phyloP scores from a whole-genome alignment of 225 moss, liverwort and hornwort species.

The Bryum argenteum region DNA sequence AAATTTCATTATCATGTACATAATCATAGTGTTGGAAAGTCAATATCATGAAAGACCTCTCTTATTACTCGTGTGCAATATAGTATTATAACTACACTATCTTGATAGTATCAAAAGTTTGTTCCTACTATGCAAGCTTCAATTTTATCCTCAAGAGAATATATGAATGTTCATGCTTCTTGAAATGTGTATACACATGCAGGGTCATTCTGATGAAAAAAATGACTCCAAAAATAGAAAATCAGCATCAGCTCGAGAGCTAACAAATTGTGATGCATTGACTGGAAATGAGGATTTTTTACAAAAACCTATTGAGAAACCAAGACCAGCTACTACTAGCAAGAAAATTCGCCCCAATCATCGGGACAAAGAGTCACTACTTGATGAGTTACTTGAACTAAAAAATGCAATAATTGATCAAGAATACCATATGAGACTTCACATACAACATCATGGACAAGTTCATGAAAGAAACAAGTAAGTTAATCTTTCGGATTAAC shows the following conservation, averaged over 20 bases:
- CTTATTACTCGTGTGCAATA: background rate
- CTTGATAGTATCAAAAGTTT: no score
- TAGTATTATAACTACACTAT: background rate
- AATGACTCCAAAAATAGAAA: background rate
- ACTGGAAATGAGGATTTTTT: constrained; percentile 5
- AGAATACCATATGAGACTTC: constrained; percentile 50
- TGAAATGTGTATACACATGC: background rate
- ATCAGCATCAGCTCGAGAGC: background rate
- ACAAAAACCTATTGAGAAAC: background rate
- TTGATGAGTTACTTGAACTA: constrained; percentile 52
- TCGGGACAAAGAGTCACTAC: constrained; percentile 50
- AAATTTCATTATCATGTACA: no score
- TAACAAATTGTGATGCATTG: background rate
- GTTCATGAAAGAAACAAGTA: constrained; percentile 49
- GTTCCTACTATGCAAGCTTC: no score
- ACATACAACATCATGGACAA: constrained; percentile 36
- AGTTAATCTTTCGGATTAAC: background rate
- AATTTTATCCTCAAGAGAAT: fast-evolving
- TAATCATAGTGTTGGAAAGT: no score
- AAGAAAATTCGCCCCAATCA: constrained; percentile 18
- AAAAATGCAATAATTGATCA: constrained; percentile 48
- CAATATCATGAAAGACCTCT: no score
- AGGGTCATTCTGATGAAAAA: background rate
- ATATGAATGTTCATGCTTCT: fast-evolving
- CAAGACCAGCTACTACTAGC: constrained; percentile 31